A percentile compares a stretch with the other conserved stretches of the same genome.
Evolutionary conservation across 306 rosid species (phyloP).

Genomic region (Pyrus bretschneideri): DNA sequence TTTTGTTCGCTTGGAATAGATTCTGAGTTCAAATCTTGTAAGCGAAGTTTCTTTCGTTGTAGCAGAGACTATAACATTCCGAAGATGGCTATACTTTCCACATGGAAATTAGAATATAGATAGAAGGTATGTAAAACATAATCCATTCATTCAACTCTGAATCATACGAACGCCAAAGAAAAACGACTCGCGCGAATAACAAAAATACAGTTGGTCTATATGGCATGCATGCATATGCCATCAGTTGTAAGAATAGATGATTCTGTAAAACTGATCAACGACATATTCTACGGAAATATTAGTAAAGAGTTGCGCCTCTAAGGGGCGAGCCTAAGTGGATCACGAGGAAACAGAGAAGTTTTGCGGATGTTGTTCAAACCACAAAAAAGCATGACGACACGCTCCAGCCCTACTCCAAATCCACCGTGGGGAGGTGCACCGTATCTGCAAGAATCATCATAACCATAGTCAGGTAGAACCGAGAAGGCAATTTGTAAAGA

Average conservation of each 20-base stretch:
- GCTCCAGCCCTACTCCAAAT: conserved; percentile 92
- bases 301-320: background rate
- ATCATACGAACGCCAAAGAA: background rate
- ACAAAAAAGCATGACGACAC: conserved; percentile 88
- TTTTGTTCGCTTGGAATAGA: no score
- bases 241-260: background rate
- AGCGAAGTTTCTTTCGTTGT: background rate
- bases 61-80: background rate
- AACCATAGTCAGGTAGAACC: background rate
- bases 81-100: background rate
- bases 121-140: background rate
- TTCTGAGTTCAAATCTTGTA: background rate
- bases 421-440: conserved; percentile 96
- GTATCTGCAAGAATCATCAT: conserved; percentile 46
- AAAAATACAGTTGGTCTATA: background rate
- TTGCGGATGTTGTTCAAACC: conserved; percentile 84
- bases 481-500: background rate
- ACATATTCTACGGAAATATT: background rate
- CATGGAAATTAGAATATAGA: background rate
- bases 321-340: conserved; percentile 62
- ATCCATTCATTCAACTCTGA: background rate
- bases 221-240: no score
- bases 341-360: conserved; percentile 84
- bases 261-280: background rate
- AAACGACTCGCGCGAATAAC: background rate